A percentile compares a stretch with the other conserved stretches of the same genome.
These are phyloP conservation scores for Apiotrichum siamense DNA, from an alignment of 1,284 basidiomycete species.

Conservation along the genomic window DNA sequence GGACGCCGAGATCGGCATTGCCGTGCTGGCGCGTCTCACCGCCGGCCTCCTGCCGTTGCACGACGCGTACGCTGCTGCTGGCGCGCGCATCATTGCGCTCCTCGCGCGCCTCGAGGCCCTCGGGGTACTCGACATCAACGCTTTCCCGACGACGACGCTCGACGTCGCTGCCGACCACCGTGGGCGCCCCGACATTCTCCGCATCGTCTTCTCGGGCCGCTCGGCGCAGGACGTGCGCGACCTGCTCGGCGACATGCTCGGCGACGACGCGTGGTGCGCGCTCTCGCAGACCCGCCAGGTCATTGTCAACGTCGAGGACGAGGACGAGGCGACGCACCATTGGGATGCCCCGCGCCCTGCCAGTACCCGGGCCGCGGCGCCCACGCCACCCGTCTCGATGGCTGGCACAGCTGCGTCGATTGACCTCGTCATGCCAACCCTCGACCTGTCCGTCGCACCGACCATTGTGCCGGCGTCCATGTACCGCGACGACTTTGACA, in stretches of 20 bases:
- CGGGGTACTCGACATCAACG: slow-evolving; percentile 19
- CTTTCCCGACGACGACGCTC: slow-evolving; percentile 6
- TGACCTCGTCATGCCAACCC: slow-evolving; percentile 29
- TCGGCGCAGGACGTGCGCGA: slow-evolving; percentile 23
- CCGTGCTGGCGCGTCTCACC: slow-evolving; percentile 30
- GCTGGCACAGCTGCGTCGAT: background rate
- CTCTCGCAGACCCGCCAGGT: slow-evolving; percentile 7
- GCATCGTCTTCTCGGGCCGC: slow-evolving; percentile 29
- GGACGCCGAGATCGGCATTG: slow-evolving; percentile 33
- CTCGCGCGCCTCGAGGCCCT: slow-evolving; percentile 31
- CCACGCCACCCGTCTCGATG: background rate
- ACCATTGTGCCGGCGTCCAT: background rate
- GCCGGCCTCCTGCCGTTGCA: slow-evolving; percentile 28
- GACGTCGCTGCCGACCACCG: slow-evolving; percentile 10
- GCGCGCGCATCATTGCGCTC: slow-evolving; percentile 29
- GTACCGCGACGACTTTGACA: background rate
- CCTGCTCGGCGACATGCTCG: slow-evolving; percentile 30
- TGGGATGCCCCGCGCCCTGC: slow-evolving; percentile 10
- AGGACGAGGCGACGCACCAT: slow-evolving; percentile 19
- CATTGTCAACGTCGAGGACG: slow-evolving; percentile 15
- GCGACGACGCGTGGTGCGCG: slow-evolving; percentile 29
- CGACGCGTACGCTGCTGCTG: slow-evolving; percentile 27
- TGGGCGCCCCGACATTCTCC: slow-evolving; percentile 31
- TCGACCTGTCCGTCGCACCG: slow-evolving; percentile 18
- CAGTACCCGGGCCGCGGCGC: background rate